These are phyloP conservation scores for Berberis thunbergii DNA, from an alignment of 164 flowering plant species.

Conservation along the genomic window DNA sequence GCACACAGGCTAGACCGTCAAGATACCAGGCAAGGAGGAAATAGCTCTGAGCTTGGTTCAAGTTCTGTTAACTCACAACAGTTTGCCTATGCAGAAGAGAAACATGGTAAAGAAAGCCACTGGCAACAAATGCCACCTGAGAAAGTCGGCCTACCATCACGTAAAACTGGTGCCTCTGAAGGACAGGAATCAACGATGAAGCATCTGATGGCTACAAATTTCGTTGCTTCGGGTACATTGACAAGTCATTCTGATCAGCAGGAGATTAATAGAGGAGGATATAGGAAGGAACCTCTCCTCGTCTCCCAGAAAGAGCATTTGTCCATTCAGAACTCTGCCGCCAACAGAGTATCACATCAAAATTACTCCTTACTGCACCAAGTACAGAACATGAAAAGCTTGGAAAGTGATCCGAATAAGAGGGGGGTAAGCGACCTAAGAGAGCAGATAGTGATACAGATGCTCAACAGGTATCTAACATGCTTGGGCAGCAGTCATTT, in stretches of 20 bases:
- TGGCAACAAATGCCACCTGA: constrained; percentile 18
- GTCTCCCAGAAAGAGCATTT: constrained; percentile 12
- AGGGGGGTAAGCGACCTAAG: constrained; percentile 45
- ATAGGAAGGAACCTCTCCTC: constrained; percentile 8
- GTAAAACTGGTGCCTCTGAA: constrained; percentile 7
- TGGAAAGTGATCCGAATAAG: constrained; percentile 40
- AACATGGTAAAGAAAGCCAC: constrained; percentile 24
- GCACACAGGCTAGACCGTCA: constrained; percentile 26
- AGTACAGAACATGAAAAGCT: constrained; percentile 43
- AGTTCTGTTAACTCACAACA: constrained; percentile 23
- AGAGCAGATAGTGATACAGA: constrained; percentile 29
- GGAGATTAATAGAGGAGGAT: constrained; percentile 18
- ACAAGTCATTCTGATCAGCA: constrained; percentile 14
- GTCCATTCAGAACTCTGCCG: constrained; percentile 18
- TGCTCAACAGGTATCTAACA: constrained; percentile 23
- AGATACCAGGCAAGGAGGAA: constrained; percentile 24
- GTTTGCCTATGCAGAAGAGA: constrained; percentile 24
- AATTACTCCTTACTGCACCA: constrained; percentile 57
- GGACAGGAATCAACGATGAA: constrained; percentile 13
- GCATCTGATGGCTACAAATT: constrained; percentile 13
- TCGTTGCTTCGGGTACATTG: constrained; percentile 15
- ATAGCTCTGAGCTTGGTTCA: constrained; percentile 21
- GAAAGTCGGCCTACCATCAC: constrained; percentile 11
- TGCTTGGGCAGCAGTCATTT: constrained; percentile 20
- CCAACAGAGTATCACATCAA: constrained; percentile 32